phyloP scores from a whole-genome alignment of 176 grass and related monocot species.

The Dactylis glomerata region DNA sequence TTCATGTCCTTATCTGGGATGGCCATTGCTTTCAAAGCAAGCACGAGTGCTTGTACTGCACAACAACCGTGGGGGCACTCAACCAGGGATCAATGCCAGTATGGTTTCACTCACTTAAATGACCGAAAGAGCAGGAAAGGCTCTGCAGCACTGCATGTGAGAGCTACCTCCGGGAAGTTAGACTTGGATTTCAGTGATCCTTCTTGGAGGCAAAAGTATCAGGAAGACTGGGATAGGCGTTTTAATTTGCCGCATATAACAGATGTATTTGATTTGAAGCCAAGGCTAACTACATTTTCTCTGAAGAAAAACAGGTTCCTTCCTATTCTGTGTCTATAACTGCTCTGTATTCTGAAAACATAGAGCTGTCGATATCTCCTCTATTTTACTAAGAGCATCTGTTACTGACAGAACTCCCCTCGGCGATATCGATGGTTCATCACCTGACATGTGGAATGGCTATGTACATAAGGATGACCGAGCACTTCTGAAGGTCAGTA shows the following conservation, averaged over 20 bases:
- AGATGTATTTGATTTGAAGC: conserved; percentile 80
- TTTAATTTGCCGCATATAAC: conserved; percentile 84
- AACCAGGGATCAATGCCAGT: neutral
- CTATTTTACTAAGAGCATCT: neutral
- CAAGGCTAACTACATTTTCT: conserved; percentile 77
- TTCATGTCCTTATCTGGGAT: conserved; percentile 36
- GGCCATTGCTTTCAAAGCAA: conserved; percentile 43
- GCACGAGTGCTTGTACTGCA: neutral
- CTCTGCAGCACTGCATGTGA: conserved; percentile 10
- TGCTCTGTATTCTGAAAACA: conserved; percentile 11
- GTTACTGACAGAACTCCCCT: conserved; percentile 52
- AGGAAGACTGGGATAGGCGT: conserved; percentile 69
- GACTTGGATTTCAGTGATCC: conserved; percentile 73
- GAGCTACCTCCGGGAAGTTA: conserved; percentile 30
- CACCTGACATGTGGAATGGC: conserved; percentile 57
- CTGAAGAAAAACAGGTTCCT: conserved; percentile 79
- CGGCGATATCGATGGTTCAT: conserved; percentile 38
- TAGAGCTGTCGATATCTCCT: neutral
- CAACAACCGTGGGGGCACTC: neutral
- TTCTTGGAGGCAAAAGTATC: conserved; percentile 66
- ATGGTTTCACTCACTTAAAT: conserved; percentile 41
- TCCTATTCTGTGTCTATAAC: neutral
- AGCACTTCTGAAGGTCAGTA: conserved; percentile 85
- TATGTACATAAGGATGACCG: conserved; percentile 90
- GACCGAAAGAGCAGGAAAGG: conserved; percentile 33